phyloP scores from a whole-genome alignment of 1,139 yeast genomes.

The Taiozyma sp. region DNA sequence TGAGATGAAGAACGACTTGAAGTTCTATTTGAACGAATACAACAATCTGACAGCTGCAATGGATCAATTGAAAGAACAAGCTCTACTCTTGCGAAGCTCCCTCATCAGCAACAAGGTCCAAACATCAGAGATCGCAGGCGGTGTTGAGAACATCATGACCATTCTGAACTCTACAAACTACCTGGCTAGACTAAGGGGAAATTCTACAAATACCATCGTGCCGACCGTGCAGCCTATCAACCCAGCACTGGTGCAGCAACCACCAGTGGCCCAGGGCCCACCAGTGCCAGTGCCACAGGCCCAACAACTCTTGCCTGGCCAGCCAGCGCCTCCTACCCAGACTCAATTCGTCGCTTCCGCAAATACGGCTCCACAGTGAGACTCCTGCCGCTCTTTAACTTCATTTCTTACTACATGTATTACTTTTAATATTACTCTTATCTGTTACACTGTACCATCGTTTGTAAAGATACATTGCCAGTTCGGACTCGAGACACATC shows the following conservation, averaged over 20 bases:
- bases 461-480: not conserved
- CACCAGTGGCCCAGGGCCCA: conserved; percentile 1
- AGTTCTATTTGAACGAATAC: conserved; percentile 67
- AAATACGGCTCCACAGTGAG: not conserved
- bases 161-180: conserved; percentile 21
- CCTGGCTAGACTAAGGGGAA: conserved; percentile 22
- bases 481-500: not conserved
- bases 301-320: not conserved
- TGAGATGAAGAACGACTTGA: conserved; percentile 75
- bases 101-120: conserved; percentile 27
- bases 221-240: conserved; percentile 26
- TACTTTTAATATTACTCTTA: not conserved
- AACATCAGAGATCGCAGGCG: conserved; percentile 8
- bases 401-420: not conserved
- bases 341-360: not conserved
- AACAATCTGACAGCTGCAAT: conserved; percentile 60
- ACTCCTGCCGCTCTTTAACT: not conserved
- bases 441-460: too few relatives aligned
- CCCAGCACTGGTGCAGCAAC: conserved; percentile 21
- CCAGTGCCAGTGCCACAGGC: conserved; percentile 2
- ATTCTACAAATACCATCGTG: conserved; percentile 19
- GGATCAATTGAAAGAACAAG: conserved; percentile 51
- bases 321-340: not conserved
- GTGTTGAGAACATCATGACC: conserved; percentile 14
- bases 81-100: conserved; percentile 43